These are phyloP conservation scores for Arachis monticola DNA, from an alignment of 331 rosid species.

Conservation along the genomic window DNA sequence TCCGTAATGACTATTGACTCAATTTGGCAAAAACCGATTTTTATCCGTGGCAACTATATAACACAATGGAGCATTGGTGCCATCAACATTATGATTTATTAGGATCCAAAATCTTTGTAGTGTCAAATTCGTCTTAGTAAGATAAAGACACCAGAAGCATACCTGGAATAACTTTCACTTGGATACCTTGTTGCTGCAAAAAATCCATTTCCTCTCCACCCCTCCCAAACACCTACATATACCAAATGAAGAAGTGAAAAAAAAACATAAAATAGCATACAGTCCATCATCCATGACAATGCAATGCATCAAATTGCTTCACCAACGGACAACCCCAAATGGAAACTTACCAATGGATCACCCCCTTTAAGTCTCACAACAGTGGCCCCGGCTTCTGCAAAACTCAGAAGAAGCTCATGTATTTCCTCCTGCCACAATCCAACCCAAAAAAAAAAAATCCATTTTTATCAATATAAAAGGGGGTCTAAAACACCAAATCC, in stretches of 20 bases:
- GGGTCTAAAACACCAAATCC: no score
- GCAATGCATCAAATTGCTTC: constrained; percentile 1
- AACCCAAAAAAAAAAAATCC: neutral
- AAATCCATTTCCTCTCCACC: constrained; percentile 99
- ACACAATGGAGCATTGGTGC: neutral
- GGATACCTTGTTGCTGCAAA: constrained; percentile 90
- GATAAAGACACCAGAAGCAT: constrained; percentile 15
- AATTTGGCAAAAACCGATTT: neutral
- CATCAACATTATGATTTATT: neutral
- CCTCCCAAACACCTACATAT: constrained; percentile 90
- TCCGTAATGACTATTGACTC: neutral
- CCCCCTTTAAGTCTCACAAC: constrained; percentile 99
- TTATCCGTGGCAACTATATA: neutral
- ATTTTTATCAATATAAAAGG: neutral
- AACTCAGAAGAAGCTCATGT: constrained; percentile 89
- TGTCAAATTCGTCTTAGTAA: constrained; percentile 28
- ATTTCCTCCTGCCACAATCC: constrained; percentile 78
- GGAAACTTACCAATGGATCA: constrained; percentile 85
- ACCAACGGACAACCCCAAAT: constrained; percentile 9
- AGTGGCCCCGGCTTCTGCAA: constrained; percentile 97
- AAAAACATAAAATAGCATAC: neutral
- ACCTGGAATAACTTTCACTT: constrained; percentile 96
- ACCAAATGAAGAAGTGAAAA: neutral
- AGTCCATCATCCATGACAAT: constrained; percentile 12
- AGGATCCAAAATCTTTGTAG: neutral